Evolutionary conservation across 257 asterid genomes (phyloP), one percentile per base, ranked within the genome.

Genomic region (Solanum rostratum): DNA sequence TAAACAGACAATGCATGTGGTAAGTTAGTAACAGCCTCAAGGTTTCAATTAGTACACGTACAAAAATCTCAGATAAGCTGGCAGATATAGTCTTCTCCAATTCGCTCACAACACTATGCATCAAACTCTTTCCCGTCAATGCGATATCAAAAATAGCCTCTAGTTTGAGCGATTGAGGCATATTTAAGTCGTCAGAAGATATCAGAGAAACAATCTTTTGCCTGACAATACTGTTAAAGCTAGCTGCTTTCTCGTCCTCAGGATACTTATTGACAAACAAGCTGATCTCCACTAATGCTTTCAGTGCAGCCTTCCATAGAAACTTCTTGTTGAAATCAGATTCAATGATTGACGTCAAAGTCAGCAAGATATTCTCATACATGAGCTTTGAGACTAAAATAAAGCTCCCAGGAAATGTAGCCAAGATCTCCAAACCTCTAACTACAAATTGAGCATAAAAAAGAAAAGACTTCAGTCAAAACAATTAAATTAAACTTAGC

Each of bases 401-500:
- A 86, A 91, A 91, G 90, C 93, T 90, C 88, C 88, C 94, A 13
- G 99, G 98, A 90, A 94, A 94, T 68, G 95, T 92, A 55, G 95
- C 97, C 91, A 97, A 87, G 85, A 88, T 89, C 88, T 93, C 91
- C 93, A 97, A 91, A 87, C 98, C 98, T 89, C 88, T 92, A 39
- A 93, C 99, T 96, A 92, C 92, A 93, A 45, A 81, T 87, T 52
- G 79, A 73, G 68, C 80, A 49, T 46, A 54, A 30, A 59, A 45
- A 73, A 29, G 13, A 13, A 16, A 82, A 2, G 24, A 82, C 37
- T 66, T 52, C 18, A 37, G 65, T 66, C 55, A 68, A 83, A 52
- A 45, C 53, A 68, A 66, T 69, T 30, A 55, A 43, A n/a, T 83
- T 13, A 68, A 46, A 83, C 49, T 49, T 29, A 5, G 57, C 41